phyloP scores from a whole-genome alignment of 169 alveolate genomes.

The Cryptosporidium ryanae region DNA sequence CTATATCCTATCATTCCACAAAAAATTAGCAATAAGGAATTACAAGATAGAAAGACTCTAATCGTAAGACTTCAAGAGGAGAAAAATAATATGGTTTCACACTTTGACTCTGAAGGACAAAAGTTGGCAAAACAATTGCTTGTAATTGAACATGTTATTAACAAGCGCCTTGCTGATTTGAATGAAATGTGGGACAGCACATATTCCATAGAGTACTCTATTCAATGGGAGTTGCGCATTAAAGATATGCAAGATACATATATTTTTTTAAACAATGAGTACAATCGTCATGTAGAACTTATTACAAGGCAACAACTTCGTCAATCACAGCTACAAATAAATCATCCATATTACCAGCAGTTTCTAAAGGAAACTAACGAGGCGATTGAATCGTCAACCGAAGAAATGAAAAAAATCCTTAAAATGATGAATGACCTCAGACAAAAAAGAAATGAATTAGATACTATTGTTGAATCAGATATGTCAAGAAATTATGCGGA shows the following conservation, averaged over 20 bases:
- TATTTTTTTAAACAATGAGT: slow-evolving; percentile 43
- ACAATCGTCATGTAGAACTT: slow-evolving; percentile 46
- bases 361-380: slow-evolving; percentile 54
- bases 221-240: slow-evolving; percentile 67
- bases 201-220: slow-evolving; percentile 61
- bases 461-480: slow-evolving; percentile 61
- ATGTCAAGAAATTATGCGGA: slow-evolving; percentile 60
- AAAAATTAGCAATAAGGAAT: slow-evolving; percentile 54
- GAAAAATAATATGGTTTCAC: slow-evolving; percentile 41
- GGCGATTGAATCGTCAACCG: slow-evolving; percentile 45
- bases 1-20: slow-evolving; percentile 57
- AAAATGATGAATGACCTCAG: slow-evolving; percentile 63
- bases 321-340: slow-evolving; percentile 58
- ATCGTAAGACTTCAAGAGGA: slow-evolving; percentile 66
- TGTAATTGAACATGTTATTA: slow-evolving; percentile 47
- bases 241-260: slow-evolving; percentile 73
- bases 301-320: slow-evolving; percentile 66
- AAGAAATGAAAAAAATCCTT: slow-evolving; percentile 55
- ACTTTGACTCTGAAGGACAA: slow-evolving; percentile 52
- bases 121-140: slow-evolving; percentile 29
- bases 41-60: slow-evolving; percentile 43
- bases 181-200: slow-evolving; percentile 75
- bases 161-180: slow-evolving; percentile 50
- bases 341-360: slow-evolving; percentile 50
- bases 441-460: slow-evolving; percentile 66